Evolutionary conservation across 1,139 yeast species (phyloP).

Genomic region (Saccharomyces hybrid): DNA sequence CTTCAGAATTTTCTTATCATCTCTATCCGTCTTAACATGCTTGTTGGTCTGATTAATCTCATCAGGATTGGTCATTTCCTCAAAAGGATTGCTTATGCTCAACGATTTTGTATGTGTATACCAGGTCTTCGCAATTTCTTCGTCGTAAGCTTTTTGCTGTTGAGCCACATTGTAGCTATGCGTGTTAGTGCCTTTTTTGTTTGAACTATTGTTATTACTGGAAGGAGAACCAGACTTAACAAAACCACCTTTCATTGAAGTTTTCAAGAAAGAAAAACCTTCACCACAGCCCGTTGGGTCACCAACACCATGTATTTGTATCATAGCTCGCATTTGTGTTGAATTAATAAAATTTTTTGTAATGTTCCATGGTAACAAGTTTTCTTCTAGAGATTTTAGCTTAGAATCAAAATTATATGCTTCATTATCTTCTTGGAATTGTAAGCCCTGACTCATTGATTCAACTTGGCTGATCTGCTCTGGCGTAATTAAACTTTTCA

Average conservation of each 20-base stretch:
- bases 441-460: slow-evolving; percentile 91
- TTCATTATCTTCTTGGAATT: slow-evolving; percentile 65
- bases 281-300: slow-evolving; percentile 92
- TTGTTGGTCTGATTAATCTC: slow-evolving; percentile 32
- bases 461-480: slow-evolving; percentile 86
- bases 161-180: slow-evolving; percentile 75
- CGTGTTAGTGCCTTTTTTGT: slow-evolving; percentile 35
- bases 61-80: slow-evolving; percentile 36
- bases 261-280: slow-evolving; percentile 81
- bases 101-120: slow-evolving; percentile 69
- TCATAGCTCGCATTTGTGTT: slow-evolving; percentile 94
- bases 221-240: slow-evolving; percentile 42
- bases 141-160: slow-evolving; percentile 89
- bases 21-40: slow-evolving; percentile 21
- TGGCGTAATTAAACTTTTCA: slow-evolving; percentile 81
- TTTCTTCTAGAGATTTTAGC: slow-evolving; percentile 61
- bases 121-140: slow-evolving; percentile 88
- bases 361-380: slow-evolving; percentile 88
- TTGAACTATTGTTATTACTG: not conserved
- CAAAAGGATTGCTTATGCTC: slow-evolving; percentile 39
- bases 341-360: slow-evolving; percentile 87
- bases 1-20: slow-evolving; percentile 45
- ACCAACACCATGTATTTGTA: slow-evolving; percentile 93
- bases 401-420: slow-evolving; percentile 43
- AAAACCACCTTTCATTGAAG: slow-evolving; percentile 95